Evolutionary conservation across 768 basidiomycete genomes (phyloP).

Genomic region (Serpula lacrymans): DNA sequence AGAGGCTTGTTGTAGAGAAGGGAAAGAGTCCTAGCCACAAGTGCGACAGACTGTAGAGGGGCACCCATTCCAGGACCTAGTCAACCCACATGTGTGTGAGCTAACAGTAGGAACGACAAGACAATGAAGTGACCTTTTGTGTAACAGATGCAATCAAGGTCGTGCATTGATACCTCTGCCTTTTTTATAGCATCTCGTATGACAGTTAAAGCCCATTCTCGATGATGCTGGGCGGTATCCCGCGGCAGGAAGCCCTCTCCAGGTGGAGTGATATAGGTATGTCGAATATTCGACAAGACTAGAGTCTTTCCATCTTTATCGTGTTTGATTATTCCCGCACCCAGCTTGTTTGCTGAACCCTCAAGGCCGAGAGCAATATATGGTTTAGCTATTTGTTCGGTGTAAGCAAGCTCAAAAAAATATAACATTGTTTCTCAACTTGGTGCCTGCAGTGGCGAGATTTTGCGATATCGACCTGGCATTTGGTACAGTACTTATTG

Average conservation of each 20-base stretch:
- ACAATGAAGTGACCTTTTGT: slow-evolving; percentile 76
- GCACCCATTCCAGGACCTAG: slow-evolving; percentile 99
- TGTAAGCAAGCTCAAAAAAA: slow-evolving; percentile 13
- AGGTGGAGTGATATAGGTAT: slow-evolving; percentile 98
- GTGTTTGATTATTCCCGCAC: slow-evolving; percentile 90
- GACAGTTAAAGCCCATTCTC: slow-evolving; percentile 85
- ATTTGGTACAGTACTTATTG: too few species aligned
- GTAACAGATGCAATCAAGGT: slow-evolving; percentile 93
- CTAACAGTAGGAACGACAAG: too few species aligned
- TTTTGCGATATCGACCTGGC: slow-evolving; percentile 18
- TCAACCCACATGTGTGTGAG: neutral
- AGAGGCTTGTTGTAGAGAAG: slow-evolving; percentile 88
- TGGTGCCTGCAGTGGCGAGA: slow-evolving; percentile 28
- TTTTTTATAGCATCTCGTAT: slow-evolving; percentile 71
- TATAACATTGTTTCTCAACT: slow-evolving; percentile 23
- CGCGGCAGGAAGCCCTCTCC: slow-evolving; percentile 96
- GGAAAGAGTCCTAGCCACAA: slow-evolving; percentile 89
- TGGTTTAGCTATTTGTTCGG: slow-evolving; percentile 52
- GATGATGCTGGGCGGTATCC: slow-evolving; percentile 94
- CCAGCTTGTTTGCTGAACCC: slow-evolving; percentile 97
- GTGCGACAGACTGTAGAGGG: slow-evolving; percentile 89
- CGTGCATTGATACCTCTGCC: slow-evolving; percentile 66
- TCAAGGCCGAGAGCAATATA: slow-evolving; percentile 93
- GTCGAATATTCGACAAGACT: slow-evolving; percentile 90
- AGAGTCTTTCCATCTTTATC: slow-evolving; percentile 63